Evolutionary conservation across 148 eudicot species (phyloP).

Genomic region (Vaccinium macrocarpon): DNA sequence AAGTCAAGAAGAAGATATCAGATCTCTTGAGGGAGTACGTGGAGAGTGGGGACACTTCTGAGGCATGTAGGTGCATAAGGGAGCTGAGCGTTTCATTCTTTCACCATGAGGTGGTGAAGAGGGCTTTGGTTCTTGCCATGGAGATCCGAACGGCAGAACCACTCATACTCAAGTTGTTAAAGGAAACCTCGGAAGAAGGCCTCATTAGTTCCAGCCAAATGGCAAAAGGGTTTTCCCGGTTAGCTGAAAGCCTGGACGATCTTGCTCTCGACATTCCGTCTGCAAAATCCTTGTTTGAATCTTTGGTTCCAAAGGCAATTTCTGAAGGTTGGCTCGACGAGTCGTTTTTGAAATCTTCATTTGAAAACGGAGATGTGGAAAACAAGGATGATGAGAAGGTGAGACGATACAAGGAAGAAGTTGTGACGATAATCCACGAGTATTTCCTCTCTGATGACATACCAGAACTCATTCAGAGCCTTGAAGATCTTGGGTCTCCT

Average conservation of each 20-base stretch:
- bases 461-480: conserved; percentile 83
- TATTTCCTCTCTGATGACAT: conserved; percentile 95
- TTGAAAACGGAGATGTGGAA: conserved; percentile 37
- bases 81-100: conserved; percentile 85
- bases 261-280: conserved; percentile 87
- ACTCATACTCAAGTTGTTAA: conserved; percentile 59
- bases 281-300: conserved; percentile 57
- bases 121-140: conserved; percentile 84
- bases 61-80: conserved; percentile 90
- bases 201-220: conserved; percentile 89
- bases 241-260: conserved; percentile 89
- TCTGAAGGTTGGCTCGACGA: conserved; percentile 92
- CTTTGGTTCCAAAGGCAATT: conserved; percentile 64
- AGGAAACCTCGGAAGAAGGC: conserved; percentile 88
- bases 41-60: conserved; percentile 74
- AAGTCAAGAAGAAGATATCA: conserved; percentile 83
- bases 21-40: conserved; percentile 79
- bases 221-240: conserved; percentile 74
- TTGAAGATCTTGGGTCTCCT: conserved; percentile 72
- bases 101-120: conserved; percentile 93
- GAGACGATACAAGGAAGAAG: conserved; percentile 67
- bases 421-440: conserved; percentile 77
- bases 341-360: conserved; percentile 39
- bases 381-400: conserved; percentile 53
- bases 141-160: conserved; percentile 66